Evolutionary conservation across 352 stramenopile species (phyloP), one percentile per base, ranked within the genome.

Genomic region (Thraustochytrium striatum): DNA sequence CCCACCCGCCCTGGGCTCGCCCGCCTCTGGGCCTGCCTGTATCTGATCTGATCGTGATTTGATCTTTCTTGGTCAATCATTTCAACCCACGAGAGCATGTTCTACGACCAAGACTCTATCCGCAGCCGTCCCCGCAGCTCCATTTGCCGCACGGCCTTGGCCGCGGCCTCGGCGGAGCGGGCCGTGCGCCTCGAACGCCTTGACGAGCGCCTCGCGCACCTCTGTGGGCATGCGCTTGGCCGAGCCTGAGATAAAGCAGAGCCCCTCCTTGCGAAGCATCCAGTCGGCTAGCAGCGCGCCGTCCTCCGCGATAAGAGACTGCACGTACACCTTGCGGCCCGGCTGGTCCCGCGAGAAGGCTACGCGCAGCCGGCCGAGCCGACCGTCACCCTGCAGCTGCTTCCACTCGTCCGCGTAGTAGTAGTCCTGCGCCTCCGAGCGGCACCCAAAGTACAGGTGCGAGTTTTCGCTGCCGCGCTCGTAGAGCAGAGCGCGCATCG

Each of bases 211-310:
- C 70, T 96, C 89, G 80, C 92, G 89, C 3, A 97, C 91, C 58
- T 97, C 92, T 19, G 82, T 89, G 0, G 91, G 92, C 92, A 97
- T 97, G 44, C 88, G 89, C 81, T 95, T 97, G 3, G 92, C 91
- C 0, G 89, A 94, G 7, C 92, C 92, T 0, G 89, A 89, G 28
- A 97, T 89, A 78, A 90, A 95, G 43, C 93, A 85, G 61, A 88
- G 89, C 1, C 88, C 87, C 5, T 86, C 86, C 35, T 85, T 86
- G 13, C 78, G 33, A 58, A 91, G 85, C 1, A 85, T 47, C 62
- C 81, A 38, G 8, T 83, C 33, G 7, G 38, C 58, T 25, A 88
- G 21, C 38, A 47, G 35, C 11, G 19, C 61, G 2, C 55, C 72
- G 11, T 92, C 85, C 79, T 97, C 90, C 7, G 84, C 86, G 25